These are phyloP conservation scores for Laburnicola sp. DNA, from an alignment of 2,329 filamentous ascomycete species.

Conservation along the genomic window DNA sequence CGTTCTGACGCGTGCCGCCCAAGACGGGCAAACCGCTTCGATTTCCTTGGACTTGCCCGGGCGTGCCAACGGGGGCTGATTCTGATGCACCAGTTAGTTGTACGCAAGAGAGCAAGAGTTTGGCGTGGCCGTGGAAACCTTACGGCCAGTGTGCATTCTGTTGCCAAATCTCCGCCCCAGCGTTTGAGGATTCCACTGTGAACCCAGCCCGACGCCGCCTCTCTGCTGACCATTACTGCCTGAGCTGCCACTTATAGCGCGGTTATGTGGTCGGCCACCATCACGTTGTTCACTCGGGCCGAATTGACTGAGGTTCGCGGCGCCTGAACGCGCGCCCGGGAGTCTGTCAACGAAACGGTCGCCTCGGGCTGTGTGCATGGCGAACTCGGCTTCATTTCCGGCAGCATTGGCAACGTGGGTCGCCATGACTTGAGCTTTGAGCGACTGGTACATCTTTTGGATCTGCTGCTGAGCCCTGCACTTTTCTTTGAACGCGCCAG, in stretches of 20 bases:
- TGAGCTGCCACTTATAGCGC: conserved; percentile 30
- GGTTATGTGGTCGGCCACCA: conserved; percentile 20
- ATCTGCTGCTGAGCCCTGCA: conserved; percentile 68
- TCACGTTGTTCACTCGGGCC: conserved; percentile 19
- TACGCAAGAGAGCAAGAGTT: neutral
- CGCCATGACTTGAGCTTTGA: conserved; percentile 60
- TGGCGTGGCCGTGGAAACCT: conserved; percentile 5
- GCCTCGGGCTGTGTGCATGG: conserved; percentile 31
- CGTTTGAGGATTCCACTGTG: conserved; percentile 25
- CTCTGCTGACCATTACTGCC: conserved; percentile 30
- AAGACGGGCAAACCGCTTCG: conserved; percentile 36
- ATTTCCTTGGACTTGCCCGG: conserved; percentile 29
- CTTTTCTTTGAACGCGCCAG: conserved; percentile 68
- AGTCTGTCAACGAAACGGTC: conserved; percentile 37
- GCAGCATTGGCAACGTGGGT: conserved; percentile 60
- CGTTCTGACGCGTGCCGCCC: conserved; percentile 30
- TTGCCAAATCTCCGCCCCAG: conserved; percentile 21
- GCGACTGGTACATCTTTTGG: conserved; percentile 62
- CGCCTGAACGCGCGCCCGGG: conserved; percentile 33
- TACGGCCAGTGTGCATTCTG: conserved; percentile 26
- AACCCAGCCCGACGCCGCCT: conserved; percentile 21
- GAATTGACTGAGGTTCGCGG: conserved; percentile 26
- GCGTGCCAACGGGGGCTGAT: conserved; percentile 30
- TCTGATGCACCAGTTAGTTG: conserved; percentile 18
- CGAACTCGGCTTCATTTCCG: conserved; percentile 49